Evolutionary conservation across 2,329 filamentous ascomycete genomes (phyloP).

Genomic region (Byssoonygena ceratinophila): DNA sequence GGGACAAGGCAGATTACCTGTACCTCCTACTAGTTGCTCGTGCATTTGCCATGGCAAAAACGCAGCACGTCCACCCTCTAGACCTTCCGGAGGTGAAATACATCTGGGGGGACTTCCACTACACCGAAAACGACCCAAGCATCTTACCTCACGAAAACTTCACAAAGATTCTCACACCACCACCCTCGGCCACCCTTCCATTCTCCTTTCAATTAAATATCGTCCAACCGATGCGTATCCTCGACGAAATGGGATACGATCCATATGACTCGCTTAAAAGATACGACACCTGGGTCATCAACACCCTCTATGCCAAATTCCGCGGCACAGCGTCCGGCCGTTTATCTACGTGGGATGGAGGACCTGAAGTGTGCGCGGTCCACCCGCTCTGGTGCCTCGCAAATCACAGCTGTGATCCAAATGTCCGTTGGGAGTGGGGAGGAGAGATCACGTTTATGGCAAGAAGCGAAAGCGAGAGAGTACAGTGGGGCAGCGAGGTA

Average conservation of each 20-base stretch:
- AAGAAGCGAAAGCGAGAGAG: slow-evolving; percentile 26
- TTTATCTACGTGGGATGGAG: slow-evolving; percentile 62
- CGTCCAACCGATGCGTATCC: slow-evolving; percentile 48
- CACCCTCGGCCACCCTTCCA: slow-evolving; percentile 41
- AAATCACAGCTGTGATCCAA: slow-evolving; percentile 93
- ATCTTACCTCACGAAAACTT: neutral
- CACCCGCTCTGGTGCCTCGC: slow-evolving; percentile 94
- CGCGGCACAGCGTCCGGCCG: slow-evolving; percentile 82
- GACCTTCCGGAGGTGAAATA: slow-evolving; percentile 52
- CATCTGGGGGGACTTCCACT: slow-evolving; percentile 55
- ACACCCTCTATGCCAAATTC: slow-evolving; percentile 88
- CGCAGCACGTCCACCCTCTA: slow-evolving; percentile 48
- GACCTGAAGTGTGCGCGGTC: slow-evolving; percentile 83
- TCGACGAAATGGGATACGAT: slow-evolving; percentile 54
- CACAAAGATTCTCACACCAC: neutral
- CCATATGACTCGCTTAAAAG: slow-evolving; percentile 41
- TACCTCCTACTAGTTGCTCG: slow-evolving; percentile 52
- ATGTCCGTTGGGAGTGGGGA: slow-evolving; percentile 89
- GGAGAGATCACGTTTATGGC: slow-evolving; percentile 34
- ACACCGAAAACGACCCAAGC: slow-evolving; percentile 20
- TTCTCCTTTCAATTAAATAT: slow-evolving; percentile 53
- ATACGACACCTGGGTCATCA: slow-evolving; percentile 55
- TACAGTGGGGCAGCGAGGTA: slow-evolving; percentile 25
- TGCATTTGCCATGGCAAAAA: slow-evolving; percentile 51
- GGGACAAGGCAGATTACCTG: slow-evolving; percentile 49